Conservation (phyloP, 768 basidiomycete species). For the Scleroderma citrinum region DNA sequence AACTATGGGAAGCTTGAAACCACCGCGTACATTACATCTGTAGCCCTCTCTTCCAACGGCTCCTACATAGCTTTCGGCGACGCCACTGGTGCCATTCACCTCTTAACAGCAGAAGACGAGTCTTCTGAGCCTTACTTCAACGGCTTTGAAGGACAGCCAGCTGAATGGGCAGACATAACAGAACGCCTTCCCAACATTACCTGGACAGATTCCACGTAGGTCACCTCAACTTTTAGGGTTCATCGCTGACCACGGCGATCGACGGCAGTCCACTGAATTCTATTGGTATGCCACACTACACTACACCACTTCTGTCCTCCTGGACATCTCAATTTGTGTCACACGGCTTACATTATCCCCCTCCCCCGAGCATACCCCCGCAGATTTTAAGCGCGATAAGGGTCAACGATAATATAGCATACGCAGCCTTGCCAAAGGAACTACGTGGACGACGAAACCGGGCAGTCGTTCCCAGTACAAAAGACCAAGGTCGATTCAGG, state of each 20-base stretch:
- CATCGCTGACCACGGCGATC: background rate
- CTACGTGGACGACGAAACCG: constrained; percentile 81
- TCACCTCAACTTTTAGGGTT: background rate
- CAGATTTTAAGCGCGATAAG: constrained; percentile 76
- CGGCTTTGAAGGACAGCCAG: constrained; percentile 80
- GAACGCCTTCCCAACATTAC: constrained; percentile 62
- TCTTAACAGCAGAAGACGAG: constrained; percentile 69
- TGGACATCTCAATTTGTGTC: constrained; percentile 53
- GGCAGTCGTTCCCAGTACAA: constrained; percentile 40
- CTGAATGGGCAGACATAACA: constrained; percentile 78
- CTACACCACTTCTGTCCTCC: constrained; percentile 64
- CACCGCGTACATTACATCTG: constrained; percentile 71
- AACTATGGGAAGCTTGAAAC: constrained; percentile 49
- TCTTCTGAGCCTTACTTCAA: constrained; percentile 65
- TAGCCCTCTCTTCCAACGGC: constrained; percentile 78
- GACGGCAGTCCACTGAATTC: constrained; percentile 63
- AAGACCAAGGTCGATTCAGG: constrained; percentile 71
- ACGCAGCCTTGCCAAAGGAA: constrained; percentile 83
- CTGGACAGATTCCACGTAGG: constrained; percentile 84
- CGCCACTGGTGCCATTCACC: constrained; percentile 75
- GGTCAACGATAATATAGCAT: constrained; percentile 83
- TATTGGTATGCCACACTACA: constrained; percentile 86
- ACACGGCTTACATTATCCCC: constrained; percentile 45
- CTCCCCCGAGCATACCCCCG: constrained; percentile 72
- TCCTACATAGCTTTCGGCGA: constrained; percentile 94